Conservation (phyloP, 495 filamentous ascomycete genomes). For the Viridothelium virens region DNA sequence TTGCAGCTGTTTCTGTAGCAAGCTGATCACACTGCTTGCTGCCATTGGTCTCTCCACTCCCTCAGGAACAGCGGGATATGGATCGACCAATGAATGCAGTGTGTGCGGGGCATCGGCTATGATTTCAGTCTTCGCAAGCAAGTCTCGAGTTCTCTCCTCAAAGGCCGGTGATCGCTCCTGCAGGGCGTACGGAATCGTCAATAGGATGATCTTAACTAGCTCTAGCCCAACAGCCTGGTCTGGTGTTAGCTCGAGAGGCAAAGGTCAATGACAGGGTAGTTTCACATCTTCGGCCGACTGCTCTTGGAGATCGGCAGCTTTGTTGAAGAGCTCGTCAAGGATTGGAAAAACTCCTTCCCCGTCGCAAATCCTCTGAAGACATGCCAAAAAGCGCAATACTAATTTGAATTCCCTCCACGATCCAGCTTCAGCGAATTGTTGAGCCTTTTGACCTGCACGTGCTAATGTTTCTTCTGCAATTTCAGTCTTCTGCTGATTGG, state of each 20-base stretch:
- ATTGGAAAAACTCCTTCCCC: slow-evolving; percentile 80
- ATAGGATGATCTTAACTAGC: slow-evolving; percentile 88
- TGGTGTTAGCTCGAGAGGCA: slow-evolving; percentile 9
- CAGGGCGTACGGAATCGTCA: slow-evolving; percentile 88
- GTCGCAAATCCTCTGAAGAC: slow-evolving; percentile 68
- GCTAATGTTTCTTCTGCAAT: slow-evolving; percentile 59
- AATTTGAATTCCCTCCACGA: slow-evolving; percentile 90
- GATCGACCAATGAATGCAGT: slow-evolving; percentile 74
- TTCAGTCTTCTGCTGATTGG: slow-evolving; percentile 66
- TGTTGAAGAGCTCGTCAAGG: slow-evolving; percentile 73
- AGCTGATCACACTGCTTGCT: slow-evolving; percentile 63
- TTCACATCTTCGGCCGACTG: slow-evolving; percentile 83
- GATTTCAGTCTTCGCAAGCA: slow-evolving; percentile 90
- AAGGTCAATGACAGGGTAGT: slow-evolving; percentile 12
- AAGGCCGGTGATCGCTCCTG: slow-evolving; percentile 57
- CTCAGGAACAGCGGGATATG: slow-evolving; percentile 50
- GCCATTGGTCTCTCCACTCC: slow-evolving; percentile 45
- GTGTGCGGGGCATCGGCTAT: slow-evolving; percentile 78
- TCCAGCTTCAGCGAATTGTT: slow-evolving; percentile 57
- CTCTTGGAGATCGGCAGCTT: slow-evolving; percentile 82
- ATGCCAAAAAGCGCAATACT: slow-evolving; percentile 74
- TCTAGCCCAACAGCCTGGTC: slow-evolving; percentile 65
- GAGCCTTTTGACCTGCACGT: slow-evolving; percentile 48
- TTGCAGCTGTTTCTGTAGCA: slow-evolving; percentile 81
- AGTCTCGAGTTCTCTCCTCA: slow-evolving; percentile 58